A percentile compares a stretch with the other conserved stretches of the same genome.
Conservation (phyloP, 768 basidiomycete species). For the Boletellus ananas region DNA sequence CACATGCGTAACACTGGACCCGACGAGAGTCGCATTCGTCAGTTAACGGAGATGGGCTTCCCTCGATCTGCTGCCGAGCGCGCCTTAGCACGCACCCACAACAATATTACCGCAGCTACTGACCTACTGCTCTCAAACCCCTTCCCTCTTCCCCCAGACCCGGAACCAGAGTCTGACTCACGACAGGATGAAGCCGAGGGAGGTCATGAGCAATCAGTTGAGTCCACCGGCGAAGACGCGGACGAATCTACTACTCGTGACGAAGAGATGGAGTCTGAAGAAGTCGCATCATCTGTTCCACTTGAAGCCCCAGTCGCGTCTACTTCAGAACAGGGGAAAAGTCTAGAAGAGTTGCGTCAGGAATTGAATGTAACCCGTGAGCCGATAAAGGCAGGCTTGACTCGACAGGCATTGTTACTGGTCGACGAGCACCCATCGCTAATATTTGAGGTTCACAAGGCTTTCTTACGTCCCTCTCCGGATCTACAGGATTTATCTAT, state of each 20-base stretch:
- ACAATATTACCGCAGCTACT: conserved; percentile 86
- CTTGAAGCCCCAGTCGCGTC: conserved; percentile 14
- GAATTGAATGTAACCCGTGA: conserved; percentile 66
- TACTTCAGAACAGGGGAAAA: conserved; percentile 34
- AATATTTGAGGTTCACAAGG: conserved; percentile 82
- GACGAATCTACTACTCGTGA: conserved; percentile 20
- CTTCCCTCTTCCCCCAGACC: conserved; percentile 70
- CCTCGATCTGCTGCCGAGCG: conserved; percentile 81
- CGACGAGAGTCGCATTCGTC: conserved; percentile 75
- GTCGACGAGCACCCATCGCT: conserved; percentile 86
- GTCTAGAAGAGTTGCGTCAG: conserved; percentile 58
- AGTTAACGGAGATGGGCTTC: conserved; percentile 97
- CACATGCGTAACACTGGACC: conserved; percentile 43
- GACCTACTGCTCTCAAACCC: conserved; percentile 84
- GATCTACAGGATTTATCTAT: conserved; percentile 64
- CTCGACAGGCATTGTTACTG: conserved; percentile 66
- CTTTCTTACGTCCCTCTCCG: conserved; percentile 66
- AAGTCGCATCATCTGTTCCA: conserved; percentile 10
- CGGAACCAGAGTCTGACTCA: conserved; percentile 32
- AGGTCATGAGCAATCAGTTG: conserved; percentile 25
- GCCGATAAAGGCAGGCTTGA: conserved; percentile 59
- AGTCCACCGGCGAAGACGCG: conserved; percentile 27
- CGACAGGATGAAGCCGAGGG: conserved; percentile 12
- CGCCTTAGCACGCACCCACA: conserved; percentile 79
- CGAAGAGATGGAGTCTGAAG: conserved; percentile 29